These are phyloP conservation scores for Casuarina cunninghamiana DNA, from an alignment of 306 rosid genomes.

Conservation along the genomic window DNA sequence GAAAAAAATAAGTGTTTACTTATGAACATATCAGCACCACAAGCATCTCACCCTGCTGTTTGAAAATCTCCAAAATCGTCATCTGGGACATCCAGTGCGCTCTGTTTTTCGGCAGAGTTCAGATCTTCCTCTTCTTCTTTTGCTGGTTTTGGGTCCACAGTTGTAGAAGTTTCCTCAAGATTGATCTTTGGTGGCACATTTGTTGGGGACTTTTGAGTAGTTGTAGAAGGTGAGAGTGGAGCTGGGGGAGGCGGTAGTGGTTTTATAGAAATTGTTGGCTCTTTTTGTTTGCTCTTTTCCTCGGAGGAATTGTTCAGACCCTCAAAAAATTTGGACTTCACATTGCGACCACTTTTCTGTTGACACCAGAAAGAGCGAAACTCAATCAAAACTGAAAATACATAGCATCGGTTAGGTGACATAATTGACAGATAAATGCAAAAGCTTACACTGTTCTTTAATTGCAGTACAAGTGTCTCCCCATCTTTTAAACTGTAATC, in stretches of 20 bases:
- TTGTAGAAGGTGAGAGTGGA: conserved; percentile 54
- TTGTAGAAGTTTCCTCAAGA: conserved; percentile 46
- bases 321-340: conserved; percentile 67
- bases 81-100: conserved; percentile 53
- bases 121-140: conserved; percentile 37
- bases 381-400: conserved; percentile 5
- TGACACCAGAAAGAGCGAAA: conserved; percentile 20
- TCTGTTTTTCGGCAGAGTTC: conserved; percentile 40
- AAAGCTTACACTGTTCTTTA: conserved; percentile 64
- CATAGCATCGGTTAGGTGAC: background rate
- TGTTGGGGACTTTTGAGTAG: conserved; percentile 40
- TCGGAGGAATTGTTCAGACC: conserved; percentile 48
- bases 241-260: conserved; percentile 89
- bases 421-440: conserved; percentile 19
- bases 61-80: conserved; percentile 97
- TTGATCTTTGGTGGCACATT: conserved; percentile 42
- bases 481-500: conserved; percentile 98
- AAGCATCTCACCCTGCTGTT: conserved; percentile 58
- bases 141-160: conserved; percentile 26
- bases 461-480: conserved; percentile 80
- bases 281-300: conserved; percentile 60
- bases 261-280: conserved; percentile 48
- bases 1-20: conserved; percentile 8
- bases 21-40: conserved; percentile 17
- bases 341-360: conserved; percentile 59